Evolutionary conservation across 129 eudicot species (phyloP).

Genomic region (Mikania micrantha): DNA sequence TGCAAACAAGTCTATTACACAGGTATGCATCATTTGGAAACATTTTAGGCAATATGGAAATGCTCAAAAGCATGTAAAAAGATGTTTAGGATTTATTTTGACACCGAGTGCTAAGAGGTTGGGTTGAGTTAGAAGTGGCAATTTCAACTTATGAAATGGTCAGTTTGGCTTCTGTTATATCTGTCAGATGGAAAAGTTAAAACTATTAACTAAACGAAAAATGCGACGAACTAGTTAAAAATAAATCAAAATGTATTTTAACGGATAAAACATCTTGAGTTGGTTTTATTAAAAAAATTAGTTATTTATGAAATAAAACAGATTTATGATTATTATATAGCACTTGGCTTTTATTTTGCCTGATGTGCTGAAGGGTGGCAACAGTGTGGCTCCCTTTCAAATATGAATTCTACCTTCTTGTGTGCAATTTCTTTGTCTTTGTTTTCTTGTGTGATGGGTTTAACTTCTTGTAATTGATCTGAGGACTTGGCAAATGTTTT

Average conservation of each 20-base stretch:
- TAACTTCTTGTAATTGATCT: no score
- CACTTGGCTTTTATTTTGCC: neutral
- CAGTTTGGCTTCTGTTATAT: no score
- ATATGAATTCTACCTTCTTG: neutral
- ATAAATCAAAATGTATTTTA: no score
- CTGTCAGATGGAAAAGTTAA: neutral
- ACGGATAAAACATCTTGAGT: no score
- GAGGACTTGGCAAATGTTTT: no score
- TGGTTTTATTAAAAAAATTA: no score
- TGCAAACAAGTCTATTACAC: conserved; percentile 94
- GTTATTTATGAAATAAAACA: neutral
- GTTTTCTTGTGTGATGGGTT: no score
- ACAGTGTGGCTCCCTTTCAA: neutral
- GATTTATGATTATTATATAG: neutral
- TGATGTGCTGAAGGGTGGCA: neutral
- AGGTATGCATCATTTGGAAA: conserved; percentile 36
- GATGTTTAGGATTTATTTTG: no score
- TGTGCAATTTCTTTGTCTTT: no score
- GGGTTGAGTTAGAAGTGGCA: neutral
- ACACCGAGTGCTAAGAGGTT: no score
- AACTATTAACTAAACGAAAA: neutral
- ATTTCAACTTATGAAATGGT: neutral
- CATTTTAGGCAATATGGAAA: no score
- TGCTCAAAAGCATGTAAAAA: no score
- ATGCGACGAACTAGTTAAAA: neutral